A percentile compares a stretch with the other conserved stretches of the same genome.
Conservation (phyloP, 306 rosid species). For the Malus sieversii region DNA sequence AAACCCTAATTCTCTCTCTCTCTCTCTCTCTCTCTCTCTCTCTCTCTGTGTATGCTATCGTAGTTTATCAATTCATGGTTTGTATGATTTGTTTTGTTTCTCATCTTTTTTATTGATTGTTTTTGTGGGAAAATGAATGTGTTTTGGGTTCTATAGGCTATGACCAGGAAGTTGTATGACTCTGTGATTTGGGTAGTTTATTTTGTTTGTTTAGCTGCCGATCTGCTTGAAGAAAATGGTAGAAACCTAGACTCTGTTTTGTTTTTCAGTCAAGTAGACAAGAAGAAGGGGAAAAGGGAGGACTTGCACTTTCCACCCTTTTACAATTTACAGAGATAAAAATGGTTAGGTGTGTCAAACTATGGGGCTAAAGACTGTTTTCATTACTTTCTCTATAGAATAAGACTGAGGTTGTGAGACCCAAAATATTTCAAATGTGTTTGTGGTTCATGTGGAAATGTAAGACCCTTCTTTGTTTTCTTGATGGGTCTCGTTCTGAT, state of each 20-base stretch:
- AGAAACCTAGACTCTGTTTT: background rate
- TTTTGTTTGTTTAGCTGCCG: background rate
- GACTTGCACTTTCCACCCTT: background rate
- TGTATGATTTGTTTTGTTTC: background rate
- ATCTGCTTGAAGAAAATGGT: background rate
- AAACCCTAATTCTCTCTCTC: background rate
- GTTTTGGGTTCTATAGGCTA: background rate
- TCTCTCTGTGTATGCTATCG: background rate
- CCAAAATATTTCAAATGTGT: background rate
- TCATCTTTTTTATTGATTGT: background rate
- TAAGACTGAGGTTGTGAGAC: background rate
- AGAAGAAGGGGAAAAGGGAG: background rate
- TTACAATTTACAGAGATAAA: background rate
- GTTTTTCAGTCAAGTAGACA: background rate
- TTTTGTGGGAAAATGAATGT: background rate
- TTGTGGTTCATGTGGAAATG: background rate
- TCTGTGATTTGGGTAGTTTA: background rate
- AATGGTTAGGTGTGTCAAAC: background rate
- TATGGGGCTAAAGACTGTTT: background rate
- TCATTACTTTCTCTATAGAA: background rate
- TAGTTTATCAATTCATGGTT: background rate
- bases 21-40: background rate
- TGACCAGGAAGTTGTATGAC: background rate
- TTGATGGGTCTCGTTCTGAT: background rate
- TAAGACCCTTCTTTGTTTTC: background rate